Percentiles rank a stretch among this genome's conserved stretches.
Conservation (phyloP, 164 flowering plant genomes). For the Hamamelis virginiana region DNA sequence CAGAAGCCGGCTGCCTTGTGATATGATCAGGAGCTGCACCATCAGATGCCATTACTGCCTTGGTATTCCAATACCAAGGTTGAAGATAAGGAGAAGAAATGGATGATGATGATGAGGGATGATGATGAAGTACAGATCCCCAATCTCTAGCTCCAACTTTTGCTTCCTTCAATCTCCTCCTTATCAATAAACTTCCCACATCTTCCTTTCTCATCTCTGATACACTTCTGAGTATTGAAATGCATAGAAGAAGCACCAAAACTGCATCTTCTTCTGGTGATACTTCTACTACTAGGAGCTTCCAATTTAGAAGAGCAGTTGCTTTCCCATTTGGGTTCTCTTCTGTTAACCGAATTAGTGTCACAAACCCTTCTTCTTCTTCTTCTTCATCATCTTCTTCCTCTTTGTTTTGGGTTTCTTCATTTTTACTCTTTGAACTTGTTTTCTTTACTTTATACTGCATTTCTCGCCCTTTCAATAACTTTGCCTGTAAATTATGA, state of each 20-base stretch:
- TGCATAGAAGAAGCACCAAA: slow-evolving; percentile 59
- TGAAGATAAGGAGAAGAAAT: slow-evolving; percentile 46
- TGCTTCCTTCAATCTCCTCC: slow-evolving; percentile 72
- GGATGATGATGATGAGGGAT: slow-evolving; percentile 28
- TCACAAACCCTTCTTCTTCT: slow-evolving; percentile 68
- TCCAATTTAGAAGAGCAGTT: slow-evolving; percentile 90
- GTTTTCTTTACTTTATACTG: slow-evolving; percentile 46
- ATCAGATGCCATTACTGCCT: slow-evolving; percentile 39
- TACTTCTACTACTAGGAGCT: slow-evolving; percentile 59
- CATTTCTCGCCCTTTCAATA: slow-evolving; percentile 68
- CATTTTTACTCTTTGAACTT: slow-evolving; percentile 10
- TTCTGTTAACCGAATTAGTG: slow-evolving; percentile 64
- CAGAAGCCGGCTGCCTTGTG: slow-evolving; percentile 31
- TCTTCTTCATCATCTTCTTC: slow-evolving; percentile 26
- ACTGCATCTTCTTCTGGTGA: slow-evolving; percentile 90
- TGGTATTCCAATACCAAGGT: slow-evolving; percentile 87
- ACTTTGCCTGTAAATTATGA: slow-evolving; percentile 44
- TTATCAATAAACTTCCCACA: slow-evolving; percentile 58
- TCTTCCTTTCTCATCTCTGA: slow-evolving; percentile 70
- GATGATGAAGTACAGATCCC: slow-evolving; percentile 83
- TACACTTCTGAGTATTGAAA: slow-evolving; percentile 63
- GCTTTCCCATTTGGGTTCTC: slow-evolving; percentile 76
- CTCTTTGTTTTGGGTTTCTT: slow-evolving; percentile 4
- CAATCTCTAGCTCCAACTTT: slow-evolving; percentile 72
- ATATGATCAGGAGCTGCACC: slow-evolving; percentile 26